phyloP scores from a whole-genome alignment of 345 rosid genomes.

The Populus nigra region DNA sequence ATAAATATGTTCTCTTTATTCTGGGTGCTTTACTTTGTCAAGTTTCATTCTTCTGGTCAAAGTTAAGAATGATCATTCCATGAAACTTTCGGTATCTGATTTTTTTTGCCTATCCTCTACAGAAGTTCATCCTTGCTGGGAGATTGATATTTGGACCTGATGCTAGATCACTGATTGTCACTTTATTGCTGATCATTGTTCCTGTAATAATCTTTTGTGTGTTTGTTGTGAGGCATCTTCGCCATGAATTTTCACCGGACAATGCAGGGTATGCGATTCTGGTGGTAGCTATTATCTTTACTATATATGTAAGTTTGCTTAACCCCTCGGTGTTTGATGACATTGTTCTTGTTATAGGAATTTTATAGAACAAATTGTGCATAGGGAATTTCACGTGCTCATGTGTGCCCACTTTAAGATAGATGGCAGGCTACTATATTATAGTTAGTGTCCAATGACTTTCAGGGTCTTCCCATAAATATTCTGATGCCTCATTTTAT shows the following conservation, averaged over 20 bases:
- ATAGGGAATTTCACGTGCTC: not conserved
- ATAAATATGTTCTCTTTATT: not conserved
- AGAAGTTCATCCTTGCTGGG: conserved; percentile 87
- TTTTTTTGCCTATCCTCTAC: conserved; percentile 27
- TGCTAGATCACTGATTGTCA: conserved; percentile 72
- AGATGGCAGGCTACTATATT: not conserved
- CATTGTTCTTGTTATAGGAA: not conserved
- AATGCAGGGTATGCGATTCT: conserved; percentile 78
- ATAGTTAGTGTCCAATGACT: not conserved
- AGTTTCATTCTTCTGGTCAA: not conserved
- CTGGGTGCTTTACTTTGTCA: not conserved
- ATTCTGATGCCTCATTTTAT: not conserved
- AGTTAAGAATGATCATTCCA: not conserved
- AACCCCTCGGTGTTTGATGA: not conserved
- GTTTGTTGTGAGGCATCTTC: conserved; percentile 91
- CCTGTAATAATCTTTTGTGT: conserved; percentile 78
- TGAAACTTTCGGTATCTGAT: not conserved
- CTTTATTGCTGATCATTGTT: conserved; percentile 66
- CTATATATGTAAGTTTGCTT: conserved; percentile 63
- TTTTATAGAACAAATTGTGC: not conserved
- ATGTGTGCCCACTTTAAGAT: not conserved
- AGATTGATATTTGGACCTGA: conserved; percentile 98
- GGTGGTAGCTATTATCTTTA: conserved; percentile 65
- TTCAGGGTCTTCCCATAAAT: not conserved
- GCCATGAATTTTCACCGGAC: conserved; percentile 68